A percentile compares a stretch with the other conserved stretches of the same genome.
phyloP scores from a whole-genome alignment of 202 grass and related monocot genomes.

The Setaria italica region DNA sequence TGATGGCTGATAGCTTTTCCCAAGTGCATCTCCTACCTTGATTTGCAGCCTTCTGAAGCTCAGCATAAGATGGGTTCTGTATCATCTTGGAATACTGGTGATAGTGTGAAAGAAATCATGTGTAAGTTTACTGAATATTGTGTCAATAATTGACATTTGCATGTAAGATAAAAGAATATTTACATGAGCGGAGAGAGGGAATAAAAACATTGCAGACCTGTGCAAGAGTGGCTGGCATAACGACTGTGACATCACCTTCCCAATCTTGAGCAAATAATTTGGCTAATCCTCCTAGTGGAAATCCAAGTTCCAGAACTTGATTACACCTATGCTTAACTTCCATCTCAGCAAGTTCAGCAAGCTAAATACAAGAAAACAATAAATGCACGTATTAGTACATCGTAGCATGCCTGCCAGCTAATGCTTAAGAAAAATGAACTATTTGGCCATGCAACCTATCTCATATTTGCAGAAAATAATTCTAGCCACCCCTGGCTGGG shows the following conservation, averaged over 20 bases:
- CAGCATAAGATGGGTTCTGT: constrained; percentile 81
- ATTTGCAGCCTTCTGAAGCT: constrained; percentile 86
- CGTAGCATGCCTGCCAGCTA: background rate
- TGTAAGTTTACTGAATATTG: constrained; percentile 27
- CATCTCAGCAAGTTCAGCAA: constrained; percentile 90
- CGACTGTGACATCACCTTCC: constrained; percentile 92
- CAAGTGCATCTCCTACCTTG: constrained; percentile 88
- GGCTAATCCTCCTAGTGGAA: constrained; percentile 79
- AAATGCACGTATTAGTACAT: constrained; percentile 28
- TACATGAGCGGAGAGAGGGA: background rate
- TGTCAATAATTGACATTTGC: background rate
- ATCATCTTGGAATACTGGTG: constrained; percentile 95
- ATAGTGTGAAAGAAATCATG: constrained; percentile 26
- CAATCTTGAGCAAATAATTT: constrained; percentile 97
- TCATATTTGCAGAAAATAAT: constrained; percentile 12
- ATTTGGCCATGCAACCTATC: background rate
- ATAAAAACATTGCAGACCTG: constrained; percentile 56
- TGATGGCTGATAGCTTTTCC: constrained; percentile 92
- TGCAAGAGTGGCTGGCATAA: constrained; percentile 93
- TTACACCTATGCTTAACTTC: constrained; percentile 96
- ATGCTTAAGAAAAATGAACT: constrained; percentile 9
- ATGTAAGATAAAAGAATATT: background rate
- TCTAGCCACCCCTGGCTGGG: background rate
- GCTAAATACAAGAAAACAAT: constrained; percentile 54
- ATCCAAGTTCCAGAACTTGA: constrained; percentile 90